These are phyloP conservation scores for Fusarium dlaminii DNA, from an alignment of 2,329 filamentous ascomycete species.

Conservation along the genomic window DNA sequence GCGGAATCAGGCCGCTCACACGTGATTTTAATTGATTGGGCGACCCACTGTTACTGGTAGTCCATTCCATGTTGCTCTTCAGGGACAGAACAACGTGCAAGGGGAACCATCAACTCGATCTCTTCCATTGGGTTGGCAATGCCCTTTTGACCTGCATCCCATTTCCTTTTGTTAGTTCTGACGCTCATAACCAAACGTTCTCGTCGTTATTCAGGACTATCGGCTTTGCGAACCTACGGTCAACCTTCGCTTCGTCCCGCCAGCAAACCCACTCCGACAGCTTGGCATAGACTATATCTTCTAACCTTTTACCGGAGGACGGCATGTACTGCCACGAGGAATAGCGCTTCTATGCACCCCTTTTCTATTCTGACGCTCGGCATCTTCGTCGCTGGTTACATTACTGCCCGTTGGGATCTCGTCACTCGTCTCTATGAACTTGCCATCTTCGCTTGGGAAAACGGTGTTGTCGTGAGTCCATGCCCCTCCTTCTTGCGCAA, in stretches of 20 bases:
- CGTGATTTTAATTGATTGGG: slow-evolving; percentile 18
- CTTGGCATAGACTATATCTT: slow-evolving; percentile 36
- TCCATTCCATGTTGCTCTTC: slow-evolving; percentile 20
- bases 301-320: slow-evolving; percentile 26
- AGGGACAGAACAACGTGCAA: slow-evolving; percentile 27
- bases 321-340: slow-evolving; percentile 56
- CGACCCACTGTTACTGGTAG: slow-evolving; percentile 38
- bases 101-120: slow-evolving; percentile 33
- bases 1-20: slow-evolving; percentile 25
- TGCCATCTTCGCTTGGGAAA: slow-evolving; percentile 96
- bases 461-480: slow-evolving; percentile 88
- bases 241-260: slow-evolving; percentile 23
- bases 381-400: slow-evolving; percentile 99
- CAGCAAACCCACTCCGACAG: slow-evolving; percentile 33
- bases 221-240: background rate
- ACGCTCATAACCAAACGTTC: background rate
- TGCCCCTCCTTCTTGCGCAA: background rate
- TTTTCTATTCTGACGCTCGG: slow-evolving; percentile 95
- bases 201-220: background rate
- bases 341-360: slow-evolving; percentile 84
- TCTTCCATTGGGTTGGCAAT: slow-evolving; percentile 30
- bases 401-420: slow-evolving; percentile 98
- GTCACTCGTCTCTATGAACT: slow-evolving; percentile 97
- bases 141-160: slow-evolving; percentile 5
- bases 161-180: background rate